Conservation (phyloP, 306 rosid species). For the Glycine soja region DNA sequence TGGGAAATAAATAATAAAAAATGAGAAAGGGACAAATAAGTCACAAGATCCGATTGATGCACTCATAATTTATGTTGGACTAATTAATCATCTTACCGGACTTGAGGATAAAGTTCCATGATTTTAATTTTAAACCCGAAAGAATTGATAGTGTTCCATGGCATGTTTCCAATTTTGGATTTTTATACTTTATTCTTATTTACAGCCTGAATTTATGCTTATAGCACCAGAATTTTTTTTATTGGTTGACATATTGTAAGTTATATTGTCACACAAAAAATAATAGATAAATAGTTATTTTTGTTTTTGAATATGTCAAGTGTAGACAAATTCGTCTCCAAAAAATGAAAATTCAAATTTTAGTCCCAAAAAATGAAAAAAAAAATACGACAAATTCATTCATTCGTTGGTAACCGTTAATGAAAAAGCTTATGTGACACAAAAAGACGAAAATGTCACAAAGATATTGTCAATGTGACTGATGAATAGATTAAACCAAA, state of each 20-base stretch:
- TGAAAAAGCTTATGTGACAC: too few relatives aligned
- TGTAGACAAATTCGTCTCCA: too few relatives aligned
- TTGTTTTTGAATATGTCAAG: too few relatives aligned
- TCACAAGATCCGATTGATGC: not conserved
- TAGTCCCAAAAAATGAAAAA: too few relatives aligned
- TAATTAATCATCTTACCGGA: not conserved
- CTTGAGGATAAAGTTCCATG: not conserved
- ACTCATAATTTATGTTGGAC: not conserved
- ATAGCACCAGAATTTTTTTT: not conserved
- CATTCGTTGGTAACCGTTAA: too few relatives aligned
- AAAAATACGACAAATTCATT: too few relatives aligned
- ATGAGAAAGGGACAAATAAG: not conserved
- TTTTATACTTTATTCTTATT: constrained; percentile 22
- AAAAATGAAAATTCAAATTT: too few relatives aligned
- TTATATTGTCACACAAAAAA: too few relatives aligned
- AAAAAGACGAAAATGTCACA: too few relatives aligned
- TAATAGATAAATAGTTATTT: too few relatives aligned
- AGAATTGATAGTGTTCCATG: not conserved
- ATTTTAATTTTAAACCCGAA: not conserved
- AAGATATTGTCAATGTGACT: too few relatives aligned
- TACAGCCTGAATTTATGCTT: constrained; percentile 9
- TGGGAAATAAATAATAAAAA: not conserved
- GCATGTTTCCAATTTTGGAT: constrained; percentile 26
- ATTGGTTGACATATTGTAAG: not conserved
- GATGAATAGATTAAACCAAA: too few relatives aligned